Base-by-base conservation (phyloP, 2,329 filamentous ascomycete species). In the Epicoccum sorghinum region DNA sequence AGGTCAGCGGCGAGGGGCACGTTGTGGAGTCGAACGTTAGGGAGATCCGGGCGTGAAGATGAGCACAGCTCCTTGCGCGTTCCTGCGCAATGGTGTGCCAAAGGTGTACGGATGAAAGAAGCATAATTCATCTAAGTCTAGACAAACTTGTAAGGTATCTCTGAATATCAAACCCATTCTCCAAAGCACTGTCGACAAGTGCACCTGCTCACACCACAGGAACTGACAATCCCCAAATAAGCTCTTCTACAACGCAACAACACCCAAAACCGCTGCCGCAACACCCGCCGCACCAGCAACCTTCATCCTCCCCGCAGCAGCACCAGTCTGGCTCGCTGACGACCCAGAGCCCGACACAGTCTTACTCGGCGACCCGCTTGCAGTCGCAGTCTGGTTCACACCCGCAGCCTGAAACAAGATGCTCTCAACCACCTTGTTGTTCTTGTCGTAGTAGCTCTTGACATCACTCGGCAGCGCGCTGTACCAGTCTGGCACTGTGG, bases 391-490 rank as follows among this genome's bases (percentile, higher is more conserved):
- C 33, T 57, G 47, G n/a, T 52, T 55, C 3, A 58, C 58, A 12
- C 50, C 41, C 18, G 52, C 53, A 6, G 57, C 63, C 47, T 61
- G 53, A 24, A 61, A 55, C 23, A 66, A 23, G 8, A 66, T 40
- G 12, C 54, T 58, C 56, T 66, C 61, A 1, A 61, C 58, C 4
- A 45, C 42, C 12, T 50, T 33, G 41, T 66, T 66, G 44, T 62
- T 58, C 36, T 46, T 48, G 18, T 67, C 66, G 23, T 65, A 65
- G 55, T 66, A 65, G 37, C 54, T 59, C 59, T 63, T 65, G 18
- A 68, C 47, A 23, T 68, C 58, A 48, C 53, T 61, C 3, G 66
- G 66, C 12, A 68, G 58, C 32, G 63, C 64, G 22, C 47, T 58
- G 52, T 66, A 68, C 66, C 66, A 68, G 0, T 38, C 57, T 0